Base-by-base conservation (phyloP, 2,329 filamentous ascomycete genomes). In the Albifimbria verrucaria region DNA sequence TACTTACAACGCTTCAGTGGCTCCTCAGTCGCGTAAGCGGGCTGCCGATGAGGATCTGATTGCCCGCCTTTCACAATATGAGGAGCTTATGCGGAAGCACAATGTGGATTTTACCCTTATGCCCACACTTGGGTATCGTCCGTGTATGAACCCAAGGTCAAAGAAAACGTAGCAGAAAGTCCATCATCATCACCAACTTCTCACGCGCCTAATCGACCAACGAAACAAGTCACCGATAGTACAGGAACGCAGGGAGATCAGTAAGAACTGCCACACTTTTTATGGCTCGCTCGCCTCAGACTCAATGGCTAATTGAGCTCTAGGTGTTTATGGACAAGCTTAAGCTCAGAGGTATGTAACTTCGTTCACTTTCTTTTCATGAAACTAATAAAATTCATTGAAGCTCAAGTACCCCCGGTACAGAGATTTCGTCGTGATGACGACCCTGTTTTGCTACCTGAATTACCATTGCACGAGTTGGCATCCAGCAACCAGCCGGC, bases 21-120 rank as follows among this genome's bases (percentile, higher is more conserved):
- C 58, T 0, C 54, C 53, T 3, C 60, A 60, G 17, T 61, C 62
- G 3, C 59, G 66, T 17, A 69, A 66, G 50, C 57, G 61, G 4
- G 55, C 63, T 4, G 57, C 59, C 1, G 64, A 66, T 3, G 61
- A 70, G 1, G 64, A 66, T 12, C 32, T 69, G 1, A 28, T 64
- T 1, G 49, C 46, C 2, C 59, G 62, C 6, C 22, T 69, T 3
- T 54, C 57, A 2, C 41, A 48, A 1, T 69, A 67, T 48, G 68
- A 70, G 25, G 54, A 61, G 0, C 41, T 70, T 24, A 62, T 70
- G 58, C 54, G 55, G 17, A 59, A 63, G 36, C 56, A 65, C 28
- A 56, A 58, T 0, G 50, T 70, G 17, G 59, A 63, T 18, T 65
- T 61, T 43, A 49, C 52, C 52, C 53, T 1, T 48, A 52, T 21